phyloP scores from a whole-genome alignment of 305 asterid species.

The Striga hermonthica region DNA sequence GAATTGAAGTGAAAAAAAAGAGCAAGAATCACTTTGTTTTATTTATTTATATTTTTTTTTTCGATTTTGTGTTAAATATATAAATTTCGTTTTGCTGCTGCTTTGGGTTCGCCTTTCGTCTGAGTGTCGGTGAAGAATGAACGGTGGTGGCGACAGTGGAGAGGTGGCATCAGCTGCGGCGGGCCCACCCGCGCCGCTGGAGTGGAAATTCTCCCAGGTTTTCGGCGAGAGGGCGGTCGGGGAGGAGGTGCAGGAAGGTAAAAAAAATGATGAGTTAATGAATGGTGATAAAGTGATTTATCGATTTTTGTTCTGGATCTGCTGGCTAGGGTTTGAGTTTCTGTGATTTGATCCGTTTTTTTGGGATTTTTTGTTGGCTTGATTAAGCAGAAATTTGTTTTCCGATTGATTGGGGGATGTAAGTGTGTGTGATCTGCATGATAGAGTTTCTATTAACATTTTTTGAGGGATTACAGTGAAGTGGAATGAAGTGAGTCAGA shows the following conservation, averaged over 20 bases:
- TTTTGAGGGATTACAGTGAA: constrained; percentile 27
- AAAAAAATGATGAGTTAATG: constrained; percentile 26
- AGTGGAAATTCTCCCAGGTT: constrained; percentile 99
- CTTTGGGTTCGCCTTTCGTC: constrained; percentile 24
- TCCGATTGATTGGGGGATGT: constrained; percentile 34
- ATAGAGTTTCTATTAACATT: constrained; percentile 23
- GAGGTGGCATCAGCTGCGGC: constrained; percentile 71
- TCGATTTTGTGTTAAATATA: constrained; percentile 1
- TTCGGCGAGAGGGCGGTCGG: constrained; percentile 98
- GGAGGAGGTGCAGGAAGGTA: constrained; percentile 99
- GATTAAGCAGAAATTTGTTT: constrained; percentile 33
- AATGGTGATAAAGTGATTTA: constrained; percentile 4
- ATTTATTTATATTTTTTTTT: neutral
- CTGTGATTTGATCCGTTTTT: constrained; percentile 41
- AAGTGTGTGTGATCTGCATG: constrained; percentile 44
- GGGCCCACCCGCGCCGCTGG: constrained; percentile 84
- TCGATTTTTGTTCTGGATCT: constrained; percentile 56
- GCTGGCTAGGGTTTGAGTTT: constrained; percentile 42
- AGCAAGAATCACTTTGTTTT: constrained; percentile 29
- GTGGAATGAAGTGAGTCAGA: constrained; percentile 33
- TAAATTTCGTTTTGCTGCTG: constrained; percentile 28
- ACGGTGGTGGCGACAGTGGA: constrained; percentile 73
- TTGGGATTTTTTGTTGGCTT: constrained; percentile 32
- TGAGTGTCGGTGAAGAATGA: constrained; percentile 55
- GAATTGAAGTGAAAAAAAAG: constrained; percentile 43